Evolutionary conservation across 2,329 filamentous ascomycete genomes (phyloP), one percentile per base, ranked within the genome.

Genomic region (Talaromyces sp.): DNA sequence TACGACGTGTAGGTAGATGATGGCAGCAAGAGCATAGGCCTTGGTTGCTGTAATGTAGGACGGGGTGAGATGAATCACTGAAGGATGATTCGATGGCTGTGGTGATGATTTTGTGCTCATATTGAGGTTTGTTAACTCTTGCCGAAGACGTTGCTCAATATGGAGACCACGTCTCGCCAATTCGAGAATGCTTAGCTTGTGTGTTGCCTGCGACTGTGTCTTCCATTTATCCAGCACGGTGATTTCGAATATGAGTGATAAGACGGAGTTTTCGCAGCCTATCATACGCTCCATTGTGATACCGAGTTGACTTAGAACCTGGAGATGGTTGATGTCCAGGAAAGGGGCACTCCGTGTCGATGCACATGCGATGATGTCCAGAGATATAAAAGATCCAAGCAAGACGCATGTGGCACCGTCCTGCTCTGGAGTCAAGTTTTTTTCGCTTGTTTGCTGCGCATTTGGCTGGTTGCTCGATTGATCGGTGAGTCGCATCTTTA

Each of bases 331-430:
- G 19, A 60, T 47, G 6, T 60, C 4, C 25, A 60, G 11, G 37
- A 45, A 47, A 22, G 39, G 41, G 17, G 25, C 15, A 15, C 39
- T 45, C 9, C 57, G 25, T 9, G 57, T 60, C 22, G 57, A 60
- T 10, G 57, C 57, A n/a, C n/a, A 60, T 31, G 39, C 41, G 17
- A 60, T 15, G 9, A 60, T 60, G 57, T 60, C 57, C 11, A 60
- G 25, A 4, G 57, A 60, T 25, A 60, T 22, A 22, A 59, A 47
- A 27, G 57, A 60, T 5, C 57, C 57, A 7, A 60, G 39, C 39
- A 60, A 45, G n/a, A 60, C 57, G 22, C 57, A 45, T 7, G 39
- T 60, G 15, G 39, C 57, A 19, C 57, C 19, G 17, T 37, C 57
- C 25, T 60, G 22, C 33, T 60, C 57, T 31, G 39, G 57, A 6